A percentile compares a stretch with the other conserved stretches of the same genome.
phyloP scores from a whole-genome alignment of 1,284 basidiomycete genomes.

The Papiliotrema terrestris region DNA sequence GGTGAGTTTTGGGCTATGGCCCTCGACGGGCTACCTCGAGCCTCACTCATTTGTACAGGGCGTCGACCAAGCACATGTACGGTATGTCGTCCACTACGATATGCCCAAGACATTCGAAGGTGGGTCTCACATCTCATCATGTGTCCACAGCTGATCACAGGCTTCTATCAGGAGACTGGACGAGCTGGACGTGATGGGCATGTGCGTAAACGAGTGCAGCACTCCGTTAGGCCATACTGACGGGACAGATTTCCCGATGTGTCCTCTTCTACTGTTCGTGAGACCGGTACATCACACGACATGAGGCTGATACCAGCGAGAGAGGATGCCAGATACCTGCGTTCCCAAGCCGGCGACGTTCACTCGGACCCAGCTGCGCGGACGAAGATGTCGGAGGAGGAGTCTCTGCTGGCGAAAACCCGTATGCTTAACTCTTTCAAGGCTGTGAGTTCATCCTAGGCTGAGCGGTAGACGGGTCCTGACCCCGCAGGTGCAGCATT shows the following conservation, averaged over 20 bases:
- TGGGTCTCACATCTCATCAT: constrained; percentile 27
- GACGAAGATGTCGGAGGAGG: constrained; percentile 7
- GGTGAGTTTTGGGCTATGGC: constrained; percentile 26
- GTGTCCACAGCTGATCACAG: constrained; percentile 46
- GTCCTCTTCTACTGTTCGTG: constrained; percentile 78
- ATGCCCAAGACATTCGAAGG: constrained; percentile 80
- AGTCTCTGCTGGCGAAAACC: constrained; percentile 10
- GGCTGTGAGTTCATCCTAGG: constrained; percentile 52
- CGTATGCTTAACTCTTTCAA: constrained; percentile 58
- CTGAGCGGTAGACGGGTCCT: not conserved
- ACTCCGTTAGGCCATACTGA: no score
- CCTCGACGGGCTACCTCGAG: no score
- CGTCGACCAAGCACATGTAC: constrained; percentile 77
- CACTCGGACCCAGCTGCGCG: no score
- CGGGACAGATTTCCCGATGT: constrained; percentile 66
- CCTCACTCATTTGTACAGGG: constrained; percentile 49
- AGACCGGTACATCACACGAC: constrained; percentile 23
- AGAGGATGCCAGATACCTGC: constrained; percentile 6
- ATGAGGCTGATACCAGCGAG: constrained; percentile 27
- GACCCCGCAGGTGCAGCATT: constrained; percentile 48
- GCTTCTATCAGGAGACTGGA: constrained; percentile 86
- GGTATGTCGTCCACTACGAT: constrained; percentile 60
- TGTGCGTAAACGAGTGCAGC: constrained; percentile 49
- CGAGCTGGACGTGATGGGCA: constrained; percentile 78
- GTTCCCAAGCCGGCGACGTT: no score